phyloP scores from a whole-genome alignment of 2,329 filamentous ascomycete genomes.

The Pseudonectria buxi region DNA sequence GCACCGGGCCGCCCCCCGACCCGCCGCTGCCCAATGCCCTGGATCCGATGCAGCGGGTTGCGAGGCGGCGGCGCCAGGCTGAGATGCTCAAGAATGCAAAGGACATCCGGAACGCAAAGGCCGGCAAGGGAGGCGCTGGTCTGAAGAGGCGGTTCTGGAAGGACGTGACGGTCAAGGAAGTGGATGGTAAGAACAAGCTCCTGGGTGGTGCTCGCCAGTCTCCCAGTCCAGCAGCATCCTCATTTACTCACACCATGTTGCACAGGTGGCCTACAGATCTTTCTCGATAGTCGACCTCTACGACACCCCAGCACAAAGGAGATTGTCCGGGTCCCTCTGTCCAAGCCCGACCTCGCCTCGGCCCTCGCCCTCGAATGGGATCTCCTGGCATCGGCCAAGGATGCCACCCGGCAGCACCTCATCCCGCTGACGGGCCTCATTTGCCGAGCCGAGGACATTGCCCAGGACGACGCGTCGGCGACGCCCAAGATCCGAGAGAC shows the following conservation, averaged over 20 bases:
- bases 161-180: slow-evolving; percentile 64
- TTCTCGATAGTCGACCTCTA: slow-evolving; percentile 73
- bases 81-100: slow-evolving; percentile 47
- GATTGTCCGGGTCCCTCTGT: slow-evolving; percentile 63
- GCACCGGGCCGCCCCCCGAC: slow-evolving; percentile 52
- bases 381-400: slow-evolving; percentile 68
- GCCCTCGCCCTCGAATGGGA: slow-evolving; percentile 95
- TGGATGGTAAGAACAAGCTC: slow-evolving; percentile 46
- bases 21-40: slow-evolving; percentile 41
- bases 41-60: slow-evolving; percentile 38
- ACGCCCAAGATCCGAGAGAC: slow-evolving; percentile 51
- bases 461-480: slow-evolving; percentile 50
- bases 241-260: neutral
- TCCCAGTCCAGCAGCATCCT: too few species aligned
- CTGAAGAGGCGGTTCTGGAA: slow-evolving; percentile 81
- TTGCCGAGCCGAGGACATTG: slow-evolving; percentile 78
- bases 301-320: slow-evolving; percentile 68
- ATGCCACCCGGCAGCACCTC: slow-evolving; percentile 78
- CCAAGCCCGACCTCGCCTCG: slow-evolving; percentile 74
- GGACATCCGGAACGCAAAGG: slow-evolving; percentile 34
- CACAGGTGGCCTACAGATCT: slow-evolving; percentile 48
- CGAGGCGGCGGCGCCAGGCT: slow-evolving; percentile 47
- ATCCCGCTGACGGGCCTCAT: slow-evolving; percentile 84
- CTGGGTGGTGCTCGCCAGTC: too few species aligned
- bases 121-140: slow-evolving; percentile 35